Evolutionary conservation across 2,329 filamentous ascomycete genomes (phyloP), one percentile per base, ranked within the genome.

Genomic region (Clarireedia homoeocarpa): DNA sequence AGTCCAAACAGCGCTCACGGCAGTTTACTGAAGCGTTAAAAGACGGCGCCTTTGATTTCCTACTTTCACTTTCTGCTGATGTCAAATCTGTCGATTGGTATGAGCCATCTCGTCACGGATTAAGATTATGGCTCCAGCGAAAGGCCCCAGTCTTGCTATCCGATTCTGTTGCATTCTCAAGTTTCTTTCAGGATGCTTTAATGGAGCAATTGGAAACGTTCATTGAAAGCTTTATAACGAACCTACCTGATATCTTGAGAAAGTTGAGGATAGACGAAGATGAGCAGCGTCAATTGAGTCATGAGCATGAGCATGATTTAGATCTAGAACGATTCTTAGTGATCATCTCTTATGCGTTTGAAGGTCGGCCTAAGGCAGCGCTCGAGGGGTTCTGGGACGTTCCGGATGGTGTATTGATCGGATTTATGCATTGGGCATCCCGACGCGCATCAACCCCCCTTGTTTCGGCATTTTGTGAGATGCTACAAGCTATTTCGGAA

Each of bases 401-500:
- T 67, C 84, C 88, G 2, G 94, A 99, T 65, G 91, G 91, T 67
- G 96, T 96, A 63, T 76, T 99, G 34, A 89, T 91, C 60, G 94
- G 94, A 0, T 99, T 99, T 69, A 79, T 99, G 69, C 89, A 95
- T 61, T 99, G 94, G 94, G 89, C 91, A n/a, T 96, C 94, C 3
- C 86, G 90, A 63, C 81, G 94, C 65, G 91, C 95, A 59, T 96
- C 95, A 0, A 96, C 95, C 0, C 94, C 94, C n/a, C 80, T 96
- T 24, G 91, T 95, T 58, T 94, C 90, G 59, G 91, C 92, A 12
- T 99, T 97, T 65, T 99, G 94, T 71, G 92, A 97, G 69, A 92
- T 99, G 84, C 77, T 99, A 15, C 88, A 91, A 66, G 87, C 91
- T 1, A 85, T 99, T 48, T 89, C 94, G 0, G 84, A 86, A 51